Conservation (phyloP, 139 green algal species). For the Zygnema cylindricum region DNA sequence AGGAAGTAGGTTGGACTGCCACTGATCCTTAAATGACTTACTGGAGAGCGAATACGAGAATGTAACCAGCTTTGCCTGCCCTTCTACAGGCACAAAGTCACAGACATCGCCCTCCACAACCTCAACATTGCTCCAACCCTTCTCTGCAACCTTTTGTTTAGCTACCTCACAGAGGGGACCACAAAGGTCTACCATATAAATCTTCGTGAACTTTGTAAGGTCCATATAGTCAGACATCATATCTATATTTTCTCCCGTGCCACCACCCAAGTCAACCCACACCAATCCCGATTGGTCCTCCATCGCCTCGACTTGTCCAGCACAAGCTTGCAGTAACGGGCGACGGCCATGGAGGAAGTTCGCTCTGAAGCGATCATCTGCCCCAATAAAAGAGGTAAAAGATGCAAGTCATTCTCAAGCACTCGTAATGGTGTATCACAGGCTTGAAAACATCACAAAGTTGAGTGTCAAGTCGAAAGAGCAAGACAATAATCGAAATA, state of each 20-base stretch:
- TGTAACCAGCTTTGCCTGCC: conserved; percentile 85
- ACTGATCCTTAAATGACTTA: no score
- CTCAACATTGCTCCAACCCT: conserved; percentile 92
- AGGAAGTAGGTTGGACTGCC: no score
- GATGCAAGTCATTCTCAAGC: no score
- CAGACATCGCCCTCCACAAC: conserved; percentile 93
- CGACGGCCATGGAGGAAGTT: conserved; percentile 93
- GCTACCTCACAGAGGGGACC: conserved; percentile 86
- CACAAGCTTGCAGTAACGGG: conserved; percentile 88
- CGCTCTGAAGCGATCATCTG: conserved; percentile 93
- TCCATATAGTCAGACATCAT: conserved; percentile 93
- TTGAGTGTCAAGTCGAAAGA: no score
- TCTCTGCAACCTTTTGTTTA: conserved; percentile 76
- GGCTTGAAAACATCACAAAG: no score
- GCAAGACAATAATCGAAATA: no score
- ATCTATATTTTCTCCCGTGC: conserved; percentile 92
- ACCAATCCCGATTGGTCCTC: conserved; percentile 74
- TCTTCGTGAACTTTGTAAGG: conserved; percentile 86
- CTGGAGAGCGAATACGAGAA: conserved; percentile 97
- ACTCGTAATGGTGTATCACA: no score
- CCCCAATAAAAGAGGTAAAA: background rate
- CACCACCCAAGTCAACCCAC: conserved; percentile 93
- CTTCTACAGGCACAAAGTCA: conserved; percentile 75
- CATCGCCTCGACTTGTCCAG: conserved; percentile 75
- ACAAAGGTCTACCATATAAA: conserved; percentile 98